Evolutionary conservation across 768 basidiomycete species (phyloP), one percentile per base, ranked within the genome.

Genomic region (Ramaria sp.): DNA sequence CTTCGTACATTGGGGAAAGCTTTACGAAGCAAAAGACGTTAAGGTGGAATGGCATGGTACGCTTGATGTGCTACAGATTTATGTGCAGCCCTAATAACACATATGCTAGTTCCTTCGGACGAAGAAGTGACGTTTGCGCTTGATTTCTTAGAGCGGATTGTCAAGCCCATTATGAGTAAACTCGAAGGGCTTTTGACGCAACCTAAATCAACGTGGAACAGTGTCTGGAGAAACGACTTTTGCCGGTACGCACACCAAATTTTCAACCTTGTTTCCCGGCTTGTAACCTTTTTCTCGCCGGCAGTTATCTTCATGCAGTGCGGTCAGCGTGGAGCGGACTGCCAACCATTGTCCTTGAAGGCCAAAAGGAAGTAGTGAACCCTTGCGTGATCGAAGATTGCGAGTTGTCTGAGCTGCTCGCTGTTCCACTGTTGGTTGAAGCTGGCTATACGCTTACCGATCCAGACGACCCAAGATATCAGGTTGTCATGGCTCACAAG

Each of bases 1-100:
- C 61, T 81, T 78, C 59, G 69, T 73, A 11, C 77, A 80, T 46
- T 96, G 94, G 94, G 94, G 93, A 7, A 79, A 78, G 50, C 70
- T 88, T 31, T 90, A 86, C 68, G 81, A 87, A 56, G 72, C 85
- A 4, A 75, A 84, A 63, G 89, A 96, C 55, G 84, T 93, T 51
- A 77, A 81, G 56, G 78, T 93, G 37, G 83, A 90, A 58, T 98
- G 94, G 94, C 93, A 95, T 67, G 80, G 87, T 87, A 64, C 47
- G 76, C 63, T 52, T 19, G 13, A n/a, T 31, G 4, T 43, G n/a
- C n/a, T 22, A 9, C 12, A n/a, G 4, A 9, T 43, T 17, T 43
- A 4, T n/a, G 17, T 22, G 7, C 17, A 22, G n/a, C 20, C 10
- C 17, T 22, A 9, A 13, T 43, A n/a, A 43, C 10, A 22, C 42